Conservation (phyloP, 495 filamentous ascomycete genomes). For the Penicillium paxilli region DNA sequence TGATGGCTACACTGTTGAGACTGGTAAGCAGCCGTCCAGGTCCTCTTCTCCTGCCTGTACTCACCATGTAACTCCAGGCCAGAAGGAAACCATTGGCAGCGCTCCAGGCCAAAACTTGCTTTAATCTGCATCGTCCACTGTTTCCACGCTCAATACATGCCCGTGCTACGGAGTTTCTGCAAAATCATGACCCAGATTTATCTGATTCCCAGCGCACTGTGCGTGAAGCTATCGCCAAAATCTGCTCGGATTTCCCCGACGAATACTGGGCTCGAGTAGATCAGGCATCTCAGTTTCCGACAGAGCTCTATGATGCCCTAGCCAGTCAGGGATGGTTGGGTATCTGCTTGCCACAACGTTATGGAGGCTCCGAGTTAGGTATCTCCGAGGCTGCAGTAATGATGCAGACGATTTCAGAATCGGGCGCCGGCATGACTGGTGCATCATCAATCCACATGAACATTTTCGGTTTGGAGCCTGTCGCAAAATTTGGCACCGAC, state of each 20-base stretch:
- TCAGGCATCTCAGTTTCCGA: constrained; percentile 10
- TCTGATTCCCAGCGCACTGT: constrained; percentile 57
- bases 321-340: constrained; percentile 76
- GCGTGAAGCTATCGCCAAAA: constrained; percentile 63
- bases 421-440: constrained; percentile 72
- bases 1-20: neutral
- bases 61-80: neutral
- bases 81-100: neutral
- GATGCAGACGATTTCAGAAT: constrained; percentile 77
- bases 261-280: constrained; percentile 56
- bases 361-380: constrained; percentile 60
- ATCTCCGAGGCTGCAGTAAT: constrained; percentile 81
- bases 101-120: too few species aligned
- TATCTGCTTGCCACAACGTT: constrained; percentile 67
- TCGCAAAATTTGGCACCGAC: constrained; percentile 64
- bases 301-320: constrained; percentile 65
- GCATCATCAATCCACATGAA: constrained; percentile 74
- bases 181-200: constrained; percentile 14
- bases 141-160: constrained; percentile 2
- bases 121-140: neutral
- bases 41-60: neutral
- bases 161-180: constrained; percentile 19
- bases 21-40: neutral
- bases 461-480: constrained; percentile 74
- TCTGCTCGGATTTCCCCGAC: constrained; percentile 61